Conservation (phyloP, 768 basidiomycete species). For the Termitomyces sp. region DNA sequence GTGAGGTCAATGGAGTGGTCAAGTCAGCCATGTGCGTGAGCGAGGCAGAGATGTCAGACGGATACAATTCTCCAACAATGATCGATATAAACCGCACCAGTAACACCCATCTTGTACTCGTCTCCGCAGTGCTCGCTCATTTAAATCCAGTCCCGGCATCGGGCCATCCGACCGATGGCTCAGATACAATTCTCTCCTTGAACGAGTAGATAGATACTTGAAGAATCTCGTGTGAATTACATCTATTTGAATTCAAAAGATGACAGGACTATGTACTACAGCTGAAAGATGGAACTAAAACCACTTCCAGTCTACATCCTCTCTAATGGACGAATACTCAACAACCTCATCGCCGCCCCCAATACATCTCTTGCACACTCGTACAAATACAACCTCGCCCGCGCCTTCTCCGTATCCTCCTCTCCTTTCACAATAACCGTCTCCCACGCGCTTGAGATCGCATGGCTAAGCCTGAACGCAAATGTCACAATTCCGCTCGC, state of each 20-base stretch:
- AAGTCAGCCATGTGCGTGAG: not conserved
- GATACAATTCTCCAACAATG: too few species aligned
- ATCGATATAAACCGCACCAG: too few species aligned
- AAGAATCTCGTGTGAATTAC: not conserved
- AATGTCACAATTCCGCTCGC: conserved; percentile 91
- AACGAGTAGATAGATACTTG: too few species aligned
- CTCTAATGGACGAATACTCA: conserved; percentile 88
- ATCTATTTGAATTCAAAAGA: not conserved
- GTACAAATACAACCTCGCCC: conserved; percentile 86
- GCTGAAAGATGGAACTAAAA: not conserved
- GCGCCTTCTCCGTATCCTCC: conserved; percentile 65
- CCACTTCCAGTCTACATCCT: conserved; percentile 57
- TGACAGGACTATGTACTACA: too few species aligned
- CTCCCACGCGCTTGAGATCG: conserved; percentile 92
- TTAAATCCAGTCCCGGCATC: too few species aligned
- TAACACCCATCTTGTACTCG: too few species aligned
- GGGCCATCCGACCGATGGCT: too few species aligned
- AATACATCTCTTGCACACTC: conserved; percentile 88
- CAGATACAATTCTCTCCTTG: too few species aligned
- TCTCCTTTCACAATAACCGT: conserved; percentile 82
- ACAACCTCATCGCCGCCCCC: conserved; percentile 74
- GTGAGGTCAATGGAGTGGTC: not conserved
- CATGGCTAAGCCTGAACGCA: conserved; percentile 80
- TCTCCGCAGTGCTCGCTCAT: too few species aligned
- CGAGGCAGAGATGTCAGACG: too few species aligned